Base-by-base conservation (phyloP, 768 basidiomycete species). In the Naganishia antarctica region DNA sequence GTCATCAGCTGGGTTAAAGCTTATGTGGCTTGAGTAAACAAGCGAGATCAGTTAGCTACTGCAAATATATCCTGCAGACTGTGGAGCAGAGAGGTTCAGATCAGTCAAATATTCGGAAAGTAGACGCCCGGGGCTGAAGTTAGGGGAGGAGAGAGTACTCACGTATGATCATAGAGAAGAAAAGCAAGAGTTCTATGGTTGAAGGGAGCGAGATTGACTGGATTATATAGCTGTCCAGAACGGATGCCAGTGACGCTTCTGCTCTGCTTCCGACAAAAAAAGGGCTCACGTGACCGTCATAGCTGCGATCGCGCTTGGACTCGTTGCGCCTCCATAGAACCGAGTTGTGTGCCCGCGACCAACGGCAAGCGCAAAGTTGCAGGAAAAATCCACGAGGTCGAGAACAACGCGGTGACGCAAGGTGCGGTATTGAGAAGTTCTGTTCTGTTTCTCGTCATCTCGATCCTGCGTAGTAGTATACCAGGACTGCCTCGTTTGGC, bases 11-110 rank as follows among this genome's bases (percentile, higher is more conserved):
- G 61, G 66, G 61, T 63, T 61, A 31, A 67, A 67, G 66, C 66
- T 67, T 57, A 47, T 64, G 60, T 67, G 66, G 66, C 66, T 67
- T 63, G 66, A 51, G 59, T 67, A 53, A 63, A 67, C 66, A 63
- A 67, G 66, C 66, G 61, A 67, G 61, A 67, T 67, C 66, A 67
- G 66, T 63, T 67, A 67, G 66, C 66, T 67, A 49, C 66, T 61
- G 62, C 61, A 67, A 67, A 67, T 67, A 67, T 63, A 67, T 67
- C 66, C 66, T 67, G 66, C 66, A 67, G 66, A 67, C 66, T 67
- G 61, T 67, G 51, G 43, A 31, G 47, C 32, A 26, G 32, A 40
- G 34, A 53, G 26, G 28, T 0, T 11, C 32, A 51, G n/a, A 21
- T 60, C 51, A 65, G 46, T 44, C 26, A 48, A 47, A 16, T 51